Percentiles rank a stretch among this genome's conserved stretches.
These are phyloP conservation scores for Gentiana macrophylla DNA, from an alignment of 257 asterid species.

Conservation along the genomic window DNA sequence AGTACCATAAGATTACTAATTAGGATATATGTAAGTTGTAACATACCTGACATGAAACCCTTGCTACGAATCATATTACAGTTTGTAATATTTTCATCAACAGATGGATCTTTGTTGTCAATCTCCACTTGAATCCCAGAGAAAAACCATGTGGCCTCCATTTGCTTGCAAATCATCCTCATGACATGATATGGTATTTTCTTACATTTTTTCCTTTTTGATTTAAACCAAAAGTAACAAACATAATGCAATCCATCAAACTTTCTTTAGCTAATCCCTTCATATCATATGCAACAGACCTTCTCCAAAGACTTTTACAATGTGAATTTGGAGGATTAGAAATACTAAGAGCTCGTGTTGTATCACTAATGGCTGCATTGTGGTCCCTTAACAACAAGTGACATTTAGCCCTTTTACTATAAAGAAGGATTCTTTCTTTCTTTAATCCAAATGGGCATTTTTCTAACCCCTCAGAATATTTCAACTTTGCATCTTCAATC, in stretches of 20 bases:
- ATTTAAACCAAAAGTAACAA: conserved; percentile 35
- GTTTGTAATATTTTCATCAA: conserved; percentile 7
- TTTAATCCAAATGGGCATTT: conserved; percentile 45
- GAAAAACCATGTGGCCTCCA: conserved; percentile 69
- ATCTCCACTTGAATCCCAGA: conserved; percentile 7
- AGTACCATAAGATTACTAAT: no score
- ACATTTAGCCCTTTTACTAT: conserved; percentile 60
- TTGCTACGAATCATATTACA: conserved; percentile 14
- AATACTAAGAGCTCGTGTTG: conserved; percentile 73
- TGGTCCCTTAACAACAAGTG: conserved; percentile 30
- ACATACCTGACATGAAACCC: conserved; percentile 29
- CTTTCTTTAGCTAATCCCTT: conserved; percentile 80
- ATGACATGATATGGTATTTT: conserved; percentile 46
- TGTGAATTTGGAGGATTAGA: conserved; percentile 66
- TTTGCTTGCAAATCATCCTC: conserved; percentile 71
- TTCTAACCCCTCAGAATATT: conserved; percentile 46
- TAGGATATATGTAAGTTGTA: background rate
- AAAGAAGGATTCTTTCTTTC: conserved; percentile 47
- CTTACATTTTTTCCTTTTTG: conserved; percentile 11
- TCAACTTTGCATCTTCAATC: conserved; percentile 37
- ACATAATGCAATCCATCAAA: conserved; percentile 63
- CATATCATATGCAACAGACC: conserved; percentile 76
- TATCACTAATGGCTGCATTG: conserved; percentile 56
- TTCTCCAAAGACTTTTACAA: conserved; percentile 57
- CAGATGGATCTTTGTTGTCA: conserved; percentile 1